Evolutionary conservation across 2,329 filamentous ascomycete genomes (phyloP).

Genomic region (Aspergillus japonicus): DNA sequence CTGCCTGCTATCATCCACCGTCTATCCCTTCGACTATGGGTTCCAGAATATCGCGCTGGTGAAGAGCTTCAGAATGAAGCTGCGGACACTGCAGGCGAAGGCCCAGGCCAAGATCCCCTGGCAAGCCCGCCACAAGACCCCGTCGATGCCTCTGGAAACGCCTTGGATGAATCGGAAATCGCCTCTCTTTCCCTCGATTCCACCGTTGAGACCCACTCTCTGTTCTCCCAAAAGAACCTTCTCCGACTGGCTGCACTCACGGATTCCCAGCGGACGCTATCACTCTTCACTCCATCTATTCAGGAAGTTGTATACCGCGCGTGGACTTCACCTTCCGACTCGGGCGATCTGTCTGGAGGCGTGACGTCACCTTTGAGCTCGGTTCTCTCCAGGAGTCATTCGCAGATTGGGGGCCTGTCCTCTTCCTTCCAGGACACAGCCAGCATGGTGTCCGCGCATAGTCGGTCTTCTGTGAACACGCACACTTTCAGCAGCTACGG

Average conservation of each 20-base stretch:
- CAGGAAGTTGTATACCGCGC: conserved; percentile 87
- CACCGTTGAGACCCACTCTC: conserved; percentile 75
- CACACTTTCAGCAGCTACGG: conserved; percentile 42
- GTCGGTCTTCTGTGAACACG: conserved; percentile 48
- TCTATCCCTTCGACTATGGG: conserved; percentile 83
- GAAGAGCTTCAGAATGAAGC: conserved; percentile 58
- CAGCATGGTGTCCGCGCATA: conserved; percentile 65
- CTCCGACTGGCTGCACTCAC: conserved; percentile 77
- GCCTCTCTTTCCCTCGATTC: conserved; percentile 76
- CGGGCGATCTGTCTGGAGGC: conserved; percentile 54
- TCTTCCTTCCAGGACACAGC: conserved; percentile 73
- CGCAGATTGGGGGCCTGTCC: conserved; percentile 64
- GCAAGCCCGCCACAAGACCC: conserved; percentile 77
- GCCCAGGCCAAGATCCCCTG: conserved; percentile 73
- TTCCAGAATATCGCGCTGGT: conserved; percentile 74
- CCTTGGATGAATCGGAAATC: conserved; percentile 71
- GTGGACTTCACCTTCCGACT: conserved; percentile 78
- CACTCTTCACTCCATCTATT: conserved; percentile 88
- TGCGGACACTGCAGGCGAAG: conserved; percentile 54
- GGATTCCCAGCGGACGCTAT: conserved; percentile 86
- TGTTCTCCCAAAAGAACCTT: conserved; percentile 95
- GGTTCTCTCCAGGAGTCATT: conserved; percentile 62
- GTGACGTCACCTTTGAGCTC: conserved; percentile 46
- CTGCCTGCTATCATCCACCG: conserved; percentile 94
- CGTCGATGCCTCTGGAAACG: conserved; percentile 75